phyloP scores from a whole-genome alignment of 2,329 filamentous ascomycete species.

The Botryotinia narcissicola region DNA sequence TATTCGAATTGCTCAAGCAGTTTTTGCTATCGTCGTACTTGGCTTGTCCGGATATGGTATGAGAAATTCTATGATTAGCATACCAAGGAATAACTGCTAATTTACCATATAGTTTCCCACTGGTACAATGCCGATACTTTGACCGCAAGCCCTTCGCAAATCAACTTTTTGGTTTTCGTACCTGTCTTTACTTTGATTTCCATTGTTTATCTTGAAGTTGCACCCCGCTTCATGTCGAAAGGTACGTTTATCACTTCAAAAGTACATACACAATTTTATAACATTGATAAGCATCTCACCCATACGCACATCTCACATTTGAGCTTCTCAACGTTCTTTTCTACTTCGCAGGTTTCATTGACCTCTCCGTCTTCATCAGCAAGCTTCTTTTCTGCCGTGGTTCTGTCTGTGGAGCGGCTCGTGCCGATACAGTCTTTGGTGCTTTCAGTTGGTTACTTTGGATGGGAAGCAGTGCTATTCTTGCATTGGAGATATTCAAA shows the following conservation, averaged over 20 bases:
- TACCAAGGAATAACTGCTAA: slow-evolving; percentile 26
- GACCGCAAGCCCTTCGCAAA: slow-evolving; percentile 51
- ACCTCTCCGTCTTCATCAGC: slow-evolving; percentile 55
- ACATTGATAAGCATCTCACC: slow-evolving; percentile 44
- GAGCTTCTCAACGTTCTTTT: slow-evolving; percentile 54
- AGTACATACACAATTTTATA: background rate
- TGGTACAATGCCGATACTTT: slow-evolving; percentile 59
- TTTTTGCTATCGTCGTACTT: slow-evolving; percentile 47
- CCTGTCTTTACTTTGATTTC: slow-evolving; percentile 55
- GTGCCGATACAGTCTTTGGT: slow-evolving; percentile 53
- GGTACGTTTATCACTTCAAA: slow-evolving; percentile 23
- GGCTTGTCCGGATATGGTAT: slow-evolving; percentile 51
- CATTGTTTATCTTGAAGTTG: slow-evolving; percentile 52
- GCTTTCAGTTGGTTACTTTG: slow-evolving; percentile 54
- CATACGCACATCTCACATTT: slow-evolving; percentile 48
- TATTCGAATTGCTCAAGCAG: slow-evolving; percentile 47
- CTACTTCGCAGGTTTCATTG: slow-evolving; percentile 60
- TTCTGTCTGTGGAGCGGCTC: slow-evolving; percentile 54
- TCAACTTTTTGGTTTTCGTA: slow-evolving; percentile 58
- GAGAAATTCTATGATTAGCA: slow-evolving; percentile 1
- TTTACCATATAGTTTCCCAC: slow-evolving; percentile 49
- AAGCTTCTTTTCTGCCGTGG: slow-evolving; percentile 56
- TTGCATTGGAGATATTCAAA: slow-evolving; percentile 49
- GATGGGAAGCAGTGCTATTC: slow-evolving; percentile 48
- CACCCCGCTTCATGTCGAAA: slow-evolving; percentile 43